Evolutionary conservation across 2,329 filamentous ascomycete genomes (phyloP), one percentile per base, ranked within the genome.

Genomic region (Epichloe sp.): DNA sequence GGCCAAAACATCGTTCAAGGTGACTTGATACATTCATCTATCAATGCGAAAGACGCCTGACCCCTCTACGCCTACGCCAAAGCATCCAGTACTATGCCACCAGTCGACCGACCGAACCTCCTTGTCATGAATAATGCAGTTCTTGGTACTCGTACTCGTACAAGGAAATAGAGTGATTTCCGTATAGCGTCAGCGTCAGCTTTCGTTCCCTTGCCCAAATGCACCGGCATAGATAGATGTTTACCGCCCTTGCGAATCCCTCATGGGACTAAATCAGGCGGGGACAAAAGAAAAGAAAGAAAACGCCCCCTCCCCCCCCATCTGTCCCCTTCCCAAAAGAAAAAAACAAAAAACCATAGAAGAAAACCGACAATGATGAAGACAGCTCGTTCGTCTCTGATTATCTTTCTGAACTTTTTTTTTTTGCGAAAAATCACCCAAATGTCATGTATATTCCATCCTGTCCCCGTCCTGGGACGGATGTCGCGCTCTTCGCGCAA

Each of bases 341-440:
- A 15, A 23, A 23, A 23, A n/a, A n/a, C n/a, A n/a, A n/a, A n/a
- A 23, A 23, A 2, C 4, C 15, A 6, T n/a, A 40, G 49, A 50
- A 51, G 42, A 44, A 42, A 53, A 40, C 21, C 49, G 31, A 36
- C 44, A 34, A 34, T 47, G 35, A 40, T 5, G 6, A 36, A 23
- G 6, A 49, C 10, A 23, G 35, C 35, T 50, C 51, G 38, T 47
- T 40, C 23, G 34, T 44, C 36, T 41, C 51, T 41, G 23, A 14
- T 40, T 48, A 47, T 15, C 56, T 50, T 55, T 53, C 35, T 42
- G 23, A 50, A 50, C 46, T 42, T 47, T 51, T 6, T 52, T 52
- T 49, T 47, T 47, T 7, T 21, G 38, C 6, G 14, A 8, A 38
- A 47, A 46, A 41, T 8, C n/a, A 31, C 47, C 45, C 48, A 49